Conservation (phyloP, 352 stramenopile species). For the Pythium sukuiense region DNA sequence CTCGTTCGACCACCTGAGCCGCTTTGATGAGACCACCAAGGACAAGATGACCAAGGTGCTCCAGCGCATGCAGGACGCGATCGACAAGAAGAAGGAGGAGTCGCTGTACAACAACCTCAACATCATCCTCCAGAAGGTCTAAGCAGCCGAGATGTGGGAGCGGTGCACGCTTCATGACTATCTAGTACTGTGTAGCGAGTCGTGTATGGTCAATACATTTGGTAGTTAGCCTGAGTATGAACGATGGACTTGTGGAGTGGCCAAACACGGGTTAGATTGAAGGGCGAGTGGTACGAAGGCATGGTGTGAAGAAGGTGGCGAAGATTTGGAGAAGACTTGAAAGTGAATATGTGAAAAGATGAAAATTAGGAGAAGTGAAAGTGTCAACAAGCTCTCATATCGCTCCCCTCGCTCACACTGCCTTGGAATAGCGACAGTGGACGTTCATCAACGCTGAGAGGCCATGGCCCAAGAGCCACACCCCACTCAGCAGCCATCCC, state of each 20-base stretch:
- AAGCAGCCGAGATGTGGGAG: conserved; percentile 11
- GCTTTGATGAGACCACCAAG: conserved; percentile 66
- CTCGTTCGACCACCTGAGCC: conserved; percentile 77
- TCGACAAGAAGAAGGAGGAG: conserved; percentile 81
- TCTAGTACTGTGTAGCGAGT: conserved; percentile 1
- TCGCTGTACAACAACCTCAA: conserved; percentile 86
- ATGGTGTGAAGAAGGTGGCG: no score
- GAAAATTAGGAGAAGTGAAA: background rate
- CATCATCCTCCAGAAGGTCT: conserved; percentile 85
- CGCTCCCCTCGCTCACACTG: conserved; percentile 5
- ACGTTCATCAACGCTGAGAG: background rate
- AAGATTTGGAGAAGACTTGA: no score
- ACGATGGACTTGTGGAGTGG: background rate
- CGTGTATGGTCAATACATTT: conserved; percentile 1
- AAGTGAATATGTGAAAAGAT: background rate
- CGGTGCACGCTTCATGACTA: background rate
- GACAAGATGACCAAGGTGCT: conserved; percentile 50
- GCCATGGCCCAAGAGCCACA: background rate
- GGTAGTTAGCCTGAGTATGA: background rate
- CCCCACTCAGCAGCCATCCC: conserved; percentile 8
- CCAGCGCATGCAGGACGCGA: conserved; percentile 70
- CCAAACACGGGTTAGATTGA: no score
- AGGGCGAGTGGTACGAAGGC: no score
- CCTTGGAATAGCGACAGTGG: conserved; percentile 9
- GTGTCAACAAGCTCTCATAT: conserved; percentile 2